Conservation (phyloP, 192 early-diverging fungal genomes). For the Lunasporangiospora selenospora region DNA sequence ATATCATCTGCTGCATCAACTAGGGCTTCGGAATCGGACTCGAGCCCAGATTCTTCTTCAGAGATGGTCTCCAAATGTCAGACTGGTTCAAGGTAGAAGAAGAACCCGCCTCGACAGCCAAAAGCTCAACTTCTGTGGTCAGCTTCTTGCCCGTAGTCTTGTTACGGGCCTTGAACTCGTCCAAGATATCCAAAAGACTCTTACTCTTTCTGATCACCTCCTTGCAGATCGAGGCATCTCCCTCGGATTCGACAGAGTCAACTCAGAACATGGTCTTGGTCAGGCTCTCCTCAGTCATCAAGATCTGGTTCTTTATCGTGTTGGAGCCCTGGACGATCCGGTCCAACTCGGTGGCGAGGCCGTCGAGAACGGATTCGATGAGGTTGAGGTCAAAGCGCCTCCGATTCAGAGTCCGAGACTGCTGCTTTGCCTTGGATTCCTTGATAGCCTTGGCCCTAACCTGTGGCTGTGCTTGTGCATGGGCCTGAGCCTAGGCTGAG, state of each 20-base stretch:
- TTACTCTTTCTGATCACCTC: constrained; percentile 27
- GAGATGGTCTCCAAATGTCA: too few species aligned
- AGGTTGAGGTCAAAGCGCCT: constrained; percentile 37
- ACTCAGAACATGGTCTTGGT: constrained; percentile 15
- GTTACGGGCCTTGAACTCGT: constrained; percentile 13
- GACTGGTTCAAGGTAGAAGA: too few species aligned
- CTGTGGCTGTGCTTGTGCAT: neutral
- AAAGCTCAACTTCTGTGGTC: neutral
- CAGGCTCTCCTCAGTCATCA: constrained; percentile 15
- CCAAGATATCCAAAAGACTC: constrained; percentile 12
- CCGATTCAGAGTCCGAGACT: constrained; percentile 4
- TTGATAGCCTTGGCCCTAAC: neutral
- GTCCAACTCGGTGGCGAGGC: constrained; percentile 1
- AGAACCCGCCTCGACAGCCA: too few species aligned
- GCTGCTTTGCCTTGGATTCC: neutral
- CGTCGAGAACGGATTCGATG: constrained; percentile 33
- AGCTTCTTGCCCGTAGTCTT: constrained; percentile 25
- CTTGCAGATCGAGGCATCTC: constrained; percentile 14
- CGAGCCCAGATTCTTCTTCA: too few species aligned
- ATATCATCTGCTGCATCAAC: neutral
- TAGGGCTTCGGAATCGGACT: neutral
- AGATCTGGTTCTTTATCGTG: neutral
- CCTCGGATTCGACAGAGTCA: constrained; percentile 14
- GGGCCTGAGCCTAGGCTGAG: constrained; percentile 3
- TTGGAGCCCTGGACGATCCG: neutral